Evolutionary conservation across 768 basidiomycete species (phyloP).

Genomic region (Suillus paluster): DNA sequence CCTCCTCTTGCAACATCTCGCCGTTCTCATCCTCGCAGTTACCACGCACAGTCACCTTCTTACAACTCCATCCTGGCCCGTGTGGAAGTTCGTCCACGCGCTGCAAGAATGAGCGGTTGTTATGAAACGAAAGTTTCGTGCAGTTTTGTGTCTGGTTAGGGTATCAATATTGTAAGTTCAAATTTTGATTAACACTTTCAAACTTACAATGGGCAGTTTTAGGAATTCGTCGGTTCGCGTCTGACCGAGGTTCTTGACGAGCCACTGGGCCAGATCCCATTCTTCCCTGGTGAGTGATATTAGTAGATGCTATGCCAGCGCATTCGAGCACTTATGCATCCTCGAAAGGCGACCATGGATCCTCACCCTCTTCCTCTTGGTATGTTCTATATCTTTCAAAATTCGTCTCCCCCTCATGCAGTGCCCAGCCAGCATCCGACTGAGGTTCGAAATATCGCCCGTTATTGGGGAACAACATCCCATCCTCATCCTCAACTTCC

Average conservation of each 20-base stretch:
- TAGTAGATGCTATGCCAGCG: too few relatives aligned
- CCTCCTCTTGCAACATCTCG: constrained; percentile 13
- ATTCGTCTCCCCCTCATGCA: background rate
- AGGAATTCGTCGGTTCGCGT: constrained; percentile 37
- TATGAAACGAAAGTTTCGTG: constrained; percentile 28
- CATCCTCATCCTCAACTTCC: constrained; percentile 9
- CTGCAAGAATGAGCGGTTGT: constrained; percentile 25
- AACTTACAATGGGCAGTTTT: constrained; percentile 31
- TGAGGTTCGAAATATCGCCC: background rate
- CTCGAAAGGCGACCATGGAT: constrained; percentile 30
- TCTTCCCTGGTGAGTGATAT: constrained; percentile 23
- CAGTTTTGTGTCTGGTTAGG: constrained; percentile 3
- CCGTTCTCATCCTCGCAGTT: constrained; percentile 17
- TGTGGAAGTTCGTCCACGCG: constrained; percentile 24
- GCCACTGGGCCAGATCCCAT: constrained; percentile 40
- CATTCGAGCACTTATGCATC: constrained; percentile 5
- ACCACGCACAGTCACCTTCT: constrained; percentile 23
- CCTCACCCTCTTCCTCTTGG: background rate
- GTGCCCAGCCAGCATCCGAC: background rate
- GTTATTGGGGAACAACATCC: too few relatives aligned
- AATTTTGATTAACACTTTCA: background rate
- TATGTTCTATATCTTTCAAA: background rate
- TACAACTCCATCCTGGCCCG: constrained; percentile 27
- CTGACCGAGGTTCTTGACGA: constrained; percentile 33
- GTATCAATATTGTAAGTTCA: background rate